Evolutionary conservation across 2,329 filamentous ascomycete species (phyloP).

Genomic region (Hypoxylon sp.): DNA sequence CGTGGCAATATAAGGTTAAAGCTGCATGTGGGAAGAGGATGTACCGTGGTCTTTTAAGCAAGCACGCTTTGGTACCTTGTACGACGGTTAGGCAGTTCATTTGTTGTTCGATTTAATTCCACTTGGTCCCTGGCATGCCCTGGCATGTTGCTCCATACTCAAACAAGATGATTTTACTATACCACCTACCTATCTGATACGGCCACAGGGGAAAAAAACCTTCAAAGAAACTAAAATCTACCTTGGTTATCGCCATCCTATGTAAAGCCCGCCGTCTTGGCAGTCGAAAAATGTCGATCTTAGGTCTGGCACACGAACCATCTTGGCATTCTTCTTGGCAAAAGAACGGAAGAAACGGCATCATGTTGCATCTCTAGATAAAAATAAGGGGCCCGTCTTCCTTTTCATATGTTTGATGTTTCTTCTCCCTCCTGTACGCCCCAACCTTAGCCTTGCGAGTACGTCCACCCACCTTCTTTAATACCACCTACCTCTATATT

Average conservation of each 20-base stretch:
- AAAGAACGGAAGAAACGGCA: constrained; percentile 45
- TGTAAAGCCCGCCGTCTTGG: constrained; percentile 36
- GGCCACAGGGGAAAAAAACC: constrained; percentile 2
- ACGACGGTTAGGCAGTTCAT: neutral
- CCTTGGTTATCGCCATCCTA: constrained; percentile 32
- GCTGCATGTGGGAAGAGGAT: constrained; percentile 12
- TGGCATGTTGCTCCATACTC: constrained; percentile 15
- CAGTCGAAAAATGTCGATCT: constrained; percentile 40
- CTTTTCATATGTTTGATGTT: constrained; percentile 35
- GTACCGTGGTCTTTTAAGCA: neutral
- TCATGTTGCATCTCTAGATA: constrained; percentile 43
- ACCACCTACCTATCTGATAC: constrained; percentile 30
- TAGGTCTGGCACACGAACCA: constrained; percentile 39
- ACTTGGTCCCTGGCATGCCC: constrained; percentile 21
- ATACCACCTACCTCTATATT: neutral
- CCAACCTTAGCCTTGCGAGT: constrained; percentile 5
- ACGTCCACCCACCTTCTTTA: constrained; percentile 13
- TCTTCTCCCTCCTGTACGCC: constrained; percentile 20
- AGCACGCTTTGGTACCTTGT: neutral
- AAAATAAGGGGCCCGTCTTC: constrained; percentile 42
- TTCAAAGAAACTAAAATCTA: constrained; percentile 26
- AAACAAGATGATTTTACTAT: constrained; percentile 8
- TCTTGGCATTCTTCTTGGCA: constrained; percentile 46
- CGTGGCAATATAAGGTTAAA: constrained; percentile 21
- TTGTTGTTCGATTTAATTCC: constrained; percentile 1